Conservation (phyloP, 306 rosid genomes). For the Casuarina equisetifolia region DNA sequence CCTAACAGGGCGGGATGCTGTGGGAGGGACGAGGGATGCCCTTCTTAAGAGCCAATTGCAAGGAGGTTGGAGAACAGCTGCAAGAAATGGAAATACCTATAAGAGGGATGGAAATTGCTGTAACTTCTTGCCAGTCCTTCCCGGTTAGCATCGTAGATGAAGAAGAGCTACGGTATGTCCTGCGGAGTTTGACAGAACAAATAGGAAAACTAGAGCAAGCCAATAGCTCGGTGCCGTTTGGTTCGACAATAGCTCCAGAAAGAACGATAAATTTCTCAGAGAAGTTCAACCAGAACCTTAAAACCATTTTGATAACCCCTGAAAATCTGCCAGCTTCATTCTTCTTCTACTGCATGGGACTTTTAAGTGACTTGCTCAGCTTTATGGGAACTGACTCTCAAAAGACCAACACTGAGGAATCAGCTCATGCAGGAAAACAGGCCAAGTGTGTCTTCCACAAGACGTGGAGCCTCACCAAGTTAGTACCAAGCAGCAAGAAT, state of each 20-base stretch:
- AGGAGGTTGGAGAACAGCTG: conserved; percentile 38
- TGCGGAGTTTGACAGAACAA: conserved; percentile 36
- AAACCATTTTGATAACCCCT: conserved; percentile 29
- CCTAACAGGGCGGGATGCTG: conserved; percentile 50
- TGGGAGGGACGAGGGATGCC: conserved; percentile 56
- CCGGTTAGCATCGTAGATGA: conserved; percentile 45
- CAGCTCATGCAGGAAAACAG: neutral
- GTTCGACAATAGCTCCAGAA: conserved; percentile 41
- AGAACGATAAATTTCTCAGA: conserved; percentile 24
- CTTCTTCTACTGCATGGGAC: conserved; percentile 61
- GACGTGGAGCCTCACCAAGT: conserved; percentile 28
- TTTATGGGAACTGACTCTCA: conserved; percentile 2
- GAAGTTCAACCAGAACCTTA: conserved; percentile 10
- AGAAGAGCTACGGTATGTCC: conserved; percentile 42
- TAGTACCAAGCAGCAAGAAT: conserved; percentile 36
- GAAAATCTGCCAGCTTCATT: conserved; percentile 51
- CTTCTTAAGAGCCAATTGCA: conserved; percentile 25
- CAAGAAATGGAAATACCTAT: conserved; percentile 47
- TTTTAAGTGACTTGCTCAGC: conserved; percentile 34
- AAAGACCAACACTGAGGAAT: conserved; percentile 2
- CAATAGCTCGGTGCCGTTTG: conserved; percentile 33
- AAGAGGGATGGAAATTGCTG: conserved; percentile 69
- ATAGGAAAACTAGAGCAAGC: conserved; percentile 44
- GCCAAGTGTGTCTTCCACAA: neutral
- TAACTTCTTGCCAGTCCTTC: conserved; percentile 44